phyloP scores from a whole-genome alignment of 2,329 filamentous ascomycete species.

The Fusarium lateritium region DNA sequence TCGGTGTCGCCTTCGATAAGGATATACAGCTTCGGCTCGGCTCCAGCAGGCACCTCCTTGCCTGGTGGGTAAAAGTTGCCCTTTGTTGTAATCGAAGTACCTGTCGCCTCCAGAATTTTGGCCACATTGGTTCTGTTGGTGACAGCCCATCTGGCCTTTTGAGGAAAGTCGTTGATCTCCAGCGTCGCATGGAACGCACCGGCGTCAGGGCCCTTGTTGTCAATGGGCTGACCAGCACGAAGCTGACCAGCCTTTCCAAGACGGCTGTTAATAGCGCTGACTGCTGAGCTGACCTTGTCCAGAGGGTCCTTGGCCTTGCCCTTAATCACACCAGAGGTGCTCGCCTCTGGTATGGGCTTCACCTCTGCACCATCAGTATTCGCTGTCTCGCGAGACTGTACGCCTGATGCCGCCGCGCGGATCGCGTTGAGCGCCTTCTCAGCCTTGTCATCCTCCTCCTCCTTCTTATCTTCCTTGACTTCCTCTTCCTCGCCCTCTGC shows the following conservation, averaged over 20 bases:
- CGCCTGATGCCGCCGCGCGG: slow-evolving; percentile 72
- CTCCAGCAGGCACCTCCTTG: slow-evolving; percentile 81
- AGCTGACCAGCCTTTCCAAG: slow-evolving; percentile 91
- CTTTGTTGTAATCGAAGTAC: slow-evolving; percentile 97
- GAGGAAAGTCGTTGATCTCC: slow-evolving; percentile 99
- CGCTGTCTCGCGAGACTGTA: slow-evolving; percentile 66
- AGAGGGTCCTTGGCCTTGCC: slow-evolving; percentile 77
- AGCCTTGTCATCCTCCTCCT: slow-evolving; percentile 73
- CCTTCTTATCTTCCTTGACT: slow-evolving; percentile 83
- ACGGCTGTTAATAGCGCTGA: slow-evolving; percentile 90
- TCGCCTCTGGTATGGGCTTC: slow-evolving; percentile 59
- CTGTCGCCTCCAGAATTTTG: slow-evolving; percentile 95
- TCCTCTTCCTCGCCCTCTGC: slow-evolving; percentile 89
- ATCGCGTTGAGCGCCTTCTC: slow-evolving; percentile 77
- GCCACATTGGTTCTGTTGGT: slow-evolving; percentile 98
- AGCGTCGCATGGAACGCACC: slow-evolving; percentile 97
- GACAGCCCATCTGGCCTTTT: slow-evolving; percentile 98
- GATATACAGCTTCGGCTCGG: slow-evolving; percentile 96
- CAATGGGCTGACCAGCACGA: slow-evolving; percentile 92
- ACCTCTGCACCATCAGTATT: slow-evolving; percentile 60
- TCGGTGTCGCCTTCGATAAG: slow-evolving; percentile 98
- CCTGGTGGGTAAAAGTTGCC: slow-evolving; percentile 89
- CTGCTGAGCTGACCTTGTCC: slow-evolving; percentile 91
- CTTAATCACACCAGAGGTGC: slow-evolving; percentile 69
- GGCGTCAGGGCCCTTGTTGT: slow-evolving; percentile 98